These are phyloP conservation scores for Heliosperma pusillum DNA, from an alignment of 148 eudicot genomes.

Conservation along the genomic window DNA sequence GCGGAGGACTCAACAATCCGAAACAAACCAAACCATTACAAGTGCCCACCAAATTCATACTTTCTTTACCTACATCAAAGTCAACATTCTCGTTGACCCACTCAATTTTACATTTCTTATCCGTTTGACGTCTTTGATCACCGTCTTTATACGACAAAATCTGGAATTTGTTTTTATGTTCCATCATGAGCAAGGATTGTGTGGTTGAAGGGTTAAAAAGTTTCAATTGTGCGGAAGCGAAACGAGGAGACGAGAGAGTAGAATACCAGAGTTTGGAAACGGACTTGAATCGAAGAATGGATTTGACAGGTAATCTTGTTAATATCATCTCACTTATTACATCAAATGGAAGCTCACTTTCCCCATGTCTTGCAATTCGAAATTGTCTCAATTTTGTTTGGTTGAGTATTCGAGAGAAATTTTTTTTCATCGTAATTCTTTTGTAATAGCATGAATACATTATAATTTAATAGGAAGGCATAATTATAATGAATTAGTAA, in stretches of 20 bases:
- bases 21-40: constrained; percentile 17
- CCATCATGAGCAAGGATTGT: not conserved
- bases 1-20: too few relatives aligned
- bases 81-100: not conserved
- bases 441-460: too few relatives aligned
- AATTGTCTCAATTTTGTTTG: too few relatives aligned
- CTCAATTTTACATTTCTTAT: too few relatives aligned
- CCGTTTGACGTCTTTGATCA: too few relatives aligned
- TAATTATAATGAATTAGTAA: too few relatives aligned
- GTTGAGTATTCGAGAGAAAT: too few relatives aligned
- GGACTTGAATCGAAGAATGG: too few relatives aligned
- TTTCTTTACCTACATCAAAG: not conserved
- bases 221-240: constrained; percentile 17
- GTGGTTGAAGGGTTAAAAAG: not conserved
- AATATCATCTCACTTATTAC: constrained; percentile 11
- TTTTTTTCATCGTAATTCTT: too few relatives aligned
- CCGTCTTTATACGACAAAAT: not conserved
- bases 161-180: not conserved
- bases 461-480: too few relatives aligned
- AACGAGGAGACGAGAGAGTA: constrained; percentile 18
- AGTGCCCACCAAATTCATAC: not conserved
- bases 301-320: constrained; percentile 18
- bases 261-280: too few relatives aligned
- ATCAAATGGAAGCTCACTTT: constrained; percentile 15
- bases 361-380: too few relatives aligned